These are phyloP conservation scores for Cryphonectria japonica DNA, from an alignment of 2,329 filamentous ascomycete genomes.

Conservation along the genomic window DNA sequence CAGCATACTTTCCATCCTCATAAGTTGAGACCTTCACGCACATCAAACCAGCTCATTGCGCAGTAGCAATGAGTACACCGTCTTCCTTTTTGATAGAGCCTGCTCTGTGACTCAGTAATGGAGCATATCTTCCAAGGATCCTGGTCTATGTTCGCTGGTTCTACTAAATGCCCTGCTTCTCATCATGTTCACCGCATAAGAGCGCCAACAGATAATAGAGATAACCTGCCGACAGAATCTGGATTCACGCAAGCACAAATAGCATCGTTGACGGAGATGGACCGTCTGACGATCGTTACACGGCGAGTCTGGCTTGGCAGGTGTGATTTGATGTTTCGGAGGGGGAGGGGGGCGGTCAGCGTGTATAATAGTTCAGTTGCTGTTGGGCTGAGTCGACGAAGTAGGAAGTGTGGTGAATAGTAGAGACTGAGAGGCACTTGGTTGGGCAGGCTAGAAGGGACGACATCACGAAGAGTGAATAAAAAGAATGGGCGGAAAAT, in stretches of 20 bases:
- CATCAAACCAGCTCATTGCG: no score
- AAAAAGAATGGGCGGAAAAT: conserved; percentile 22
- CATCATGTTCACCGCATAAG: no score
- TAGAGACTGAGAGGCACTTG: not conserved
- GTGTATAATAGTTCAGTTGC: not conserved
- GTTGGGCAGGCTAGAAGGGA: not conserved
- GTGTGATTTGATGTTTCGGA: not conserved
- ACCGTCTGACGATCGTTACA: not conserved
- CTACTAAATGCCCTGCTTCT: no score
- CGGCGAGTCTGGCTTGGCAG: not conserved
- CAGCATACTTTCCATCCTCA: no score
- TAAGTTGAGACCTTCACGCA: no score
- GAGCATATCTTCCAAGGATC: no score
- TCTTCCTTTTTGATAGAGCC: not conserved
- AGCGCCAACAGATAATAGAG: not conserved
- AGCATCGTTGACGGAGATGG: not conserved
- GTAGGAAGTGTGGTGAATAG: not conserved
- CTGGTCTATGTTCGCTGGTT: no score
- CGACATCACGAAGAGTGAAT: not conserved
- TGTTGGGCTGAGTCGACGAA: not conserved
- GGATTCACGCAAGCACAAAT: not conserved
- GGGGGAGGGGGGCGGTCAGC: no score
- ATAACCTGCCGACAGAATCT: not conserved
- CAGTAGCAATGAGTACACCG: not conserved
- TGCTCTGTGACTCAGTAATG: not conserved